phyloP scores from a whole-genome alignment of 805 yeast species.

The Candida palmyrensis region DNA sequence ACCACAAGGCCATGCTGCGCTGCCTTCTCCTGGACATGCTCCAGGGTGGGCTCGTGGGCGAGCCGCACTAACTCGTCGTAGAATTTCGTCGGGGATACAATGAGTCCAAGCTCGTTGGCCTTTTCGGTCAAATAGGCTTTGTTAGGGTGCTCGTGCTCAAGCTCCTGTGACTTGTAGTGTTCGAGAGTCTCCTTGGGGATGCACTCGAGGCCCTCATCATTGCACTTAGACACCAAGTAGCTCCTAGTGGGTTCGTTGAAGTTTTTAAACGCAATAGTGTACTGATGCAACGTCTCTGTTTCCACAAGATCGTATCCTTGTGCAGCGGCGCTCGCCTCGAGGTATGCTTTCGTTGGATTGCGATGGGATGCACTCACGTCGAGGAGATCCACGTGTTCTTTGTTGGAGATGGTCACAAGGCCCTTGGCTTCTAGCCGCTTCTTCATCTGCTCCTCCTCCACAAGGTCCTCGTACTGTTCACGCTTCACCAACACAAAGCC shows the following conservation, averaged over 20 bases:
- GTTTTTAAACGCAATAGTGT: conserved; percentile 9
- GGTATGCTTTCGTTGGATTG: conserved; percentile 19
- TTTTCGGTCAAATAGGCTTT: conserved; percentile 26
- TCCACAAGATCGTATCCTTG: conserved; percentile 10
- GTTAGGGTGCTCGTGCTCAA: conserved; percentile 28
- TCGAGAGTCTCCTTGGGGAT: conserved; percentile 14
- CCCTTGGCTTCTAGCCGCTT: conserved; percentile 24
- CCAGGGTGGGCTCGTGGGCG: conserved; percentile 20
- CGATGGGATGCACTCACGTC: conserved; percentile 9
- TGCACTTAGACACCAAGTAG: conserved; percentile 18
- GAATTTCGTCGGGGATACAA: conserved; percentile 21
- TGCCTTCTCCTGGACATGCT: conserved; percentile 19
- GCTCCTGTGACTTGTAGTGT: conserved; percentile 12
- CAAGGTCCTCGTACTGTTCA: conserved; percentile 21
- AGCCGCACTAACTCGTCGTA: conserved; percentile 25
- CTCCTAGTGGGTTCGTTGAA: conserved; percentile 18
- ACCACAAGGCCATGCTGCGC: conserved; percentile 6
- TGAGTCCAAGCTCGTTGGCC: conserved; percentile 31
- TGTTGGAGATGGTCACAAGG: conserved; percentile 24
- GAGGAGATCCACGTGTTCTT: conserved; percentile 14
- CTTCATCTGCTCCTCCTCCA: conserved; percentile 31
- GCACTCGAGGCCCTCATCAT: conserved; percentile 11
- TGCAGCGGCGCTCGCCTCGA: conserved; percentile 9
- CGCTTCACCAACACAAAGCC: conserved; percentile 24
- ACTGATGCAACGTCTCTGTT: conserved; percentile 11